Evolutionary conservation across 129 eudicot genomes (phyloP).

Genomic region (Ambrosia trifida): DNA sequence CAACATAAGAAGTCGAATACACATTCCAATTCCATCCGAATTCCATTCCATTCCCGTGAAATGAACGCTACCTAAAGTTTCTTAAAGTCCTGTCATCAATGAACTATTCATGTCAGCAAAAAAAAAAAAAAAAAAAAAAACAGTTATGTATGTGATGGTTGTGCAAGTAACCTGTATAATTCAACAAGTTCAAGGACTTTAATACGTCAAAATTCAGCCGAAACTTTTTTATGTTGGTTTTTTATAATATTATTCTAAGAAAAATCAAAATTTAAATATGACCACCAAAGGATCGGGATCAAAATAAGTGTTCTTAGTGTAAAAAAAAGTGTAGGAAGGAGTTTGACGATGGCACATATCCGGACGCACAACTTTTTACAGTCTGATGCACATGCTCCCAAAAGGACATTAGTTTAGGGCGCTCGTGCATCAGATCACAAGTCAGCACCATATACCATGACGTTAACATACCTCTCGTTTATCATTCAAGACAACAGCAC

Average conservation of each 20-base stretch:
- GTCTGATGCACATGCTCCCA: not conserved
- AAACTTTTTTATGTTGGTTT: not conserved
- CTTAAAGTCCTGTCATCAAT: not conserved
- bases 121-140: not conserved
- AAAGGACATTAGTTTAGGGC: not conserved
- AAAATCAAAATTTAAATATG: slow-evolving; percentile 4
- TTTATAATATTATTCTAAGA: not conserved
- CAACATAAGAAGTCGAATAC: too few species aligned
- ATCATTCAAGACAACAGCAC: slow-evolving; percentile 72
- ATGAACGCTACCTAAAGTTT: too few species aligned
- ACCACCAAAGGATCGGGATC: not conserved
- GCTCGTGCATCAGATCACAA: not conserved
- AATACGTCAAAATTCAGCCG: not conserved
- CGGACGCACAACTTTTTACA: not conserved
- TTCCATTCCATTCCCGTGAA: too few species aligned
- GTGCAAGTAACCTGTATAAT: not conserved
- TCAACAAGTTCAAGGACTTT: not conserved
- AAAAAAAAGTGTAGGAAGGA: not conserved
- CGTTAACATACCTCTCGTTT: slow-evolving; percentile 69
- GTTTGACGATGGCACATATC: not conserved
- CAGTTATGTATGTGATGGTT: not conserved
- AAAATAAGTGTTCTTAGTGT: not conserved
- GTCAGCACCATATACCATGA: slow-evolving; percentile 34
- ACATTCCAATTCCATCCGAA: too few species aligned
- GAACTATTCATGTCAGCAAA: not conserved